Evolutionary conservation across 495 filamentous ascomycete species (phyloP).

Genomic region (Pseudoneurospora amorphoporcata): DNA sequence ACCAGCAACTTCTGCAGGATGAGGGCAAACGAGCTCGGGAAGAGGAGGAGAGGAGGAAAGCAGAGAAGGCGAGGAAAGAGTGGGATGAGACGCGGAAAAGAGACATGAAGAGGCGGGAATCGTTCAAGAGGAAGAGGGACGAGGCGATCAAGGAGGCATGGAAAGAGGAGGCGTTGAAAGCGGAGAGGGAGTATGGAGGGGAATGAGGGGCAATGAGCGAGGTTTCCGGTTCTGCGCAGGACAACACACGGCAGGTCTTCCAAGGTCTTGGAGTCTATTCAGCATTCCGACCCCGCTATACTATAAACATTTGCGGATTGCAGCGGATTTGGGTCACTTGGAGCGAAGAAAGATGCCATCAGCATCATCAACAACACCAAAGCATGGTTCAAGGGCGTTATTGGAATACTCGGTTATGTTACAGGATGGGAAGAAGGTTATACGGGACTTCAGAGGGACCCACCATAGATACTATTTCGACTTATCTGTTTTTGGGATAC

Average conservation of each 20-base stretch:
- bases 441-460: background rate
- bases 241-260: background rate
- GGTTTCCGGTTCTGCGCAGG: background rate
- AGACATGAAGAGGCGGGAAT: background rate
- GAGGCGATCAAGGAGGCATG: background rate
- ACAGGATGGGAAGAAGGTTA: background rate
- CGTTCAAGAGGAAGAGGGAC: background rate
- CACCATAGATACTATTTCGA: background rate
- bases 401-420: background rate
- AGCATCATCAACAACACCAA: background rate
- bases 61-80: background rate
- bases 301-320: background rate
- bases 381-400: background rate
- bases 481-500: background rate
- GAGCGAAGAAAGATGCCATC: background rate
- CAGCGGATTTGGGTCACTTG: background rate
- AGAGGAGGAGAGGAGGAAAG: background rate
- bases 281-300: background rate
- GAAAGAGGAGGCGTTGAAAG: background rate
- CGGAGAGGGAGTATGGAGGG: background rate
- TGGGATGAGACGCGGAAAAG: background rate
- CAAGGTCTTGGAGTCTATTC: background rate
- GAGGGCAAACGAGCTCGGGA: background rate
- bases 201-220: background rate
- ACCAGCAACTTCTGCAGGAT: background rate